Conservation (phyloP, 495 filamentous ascomycete species). For the Terfezia claveryi region DNA sequence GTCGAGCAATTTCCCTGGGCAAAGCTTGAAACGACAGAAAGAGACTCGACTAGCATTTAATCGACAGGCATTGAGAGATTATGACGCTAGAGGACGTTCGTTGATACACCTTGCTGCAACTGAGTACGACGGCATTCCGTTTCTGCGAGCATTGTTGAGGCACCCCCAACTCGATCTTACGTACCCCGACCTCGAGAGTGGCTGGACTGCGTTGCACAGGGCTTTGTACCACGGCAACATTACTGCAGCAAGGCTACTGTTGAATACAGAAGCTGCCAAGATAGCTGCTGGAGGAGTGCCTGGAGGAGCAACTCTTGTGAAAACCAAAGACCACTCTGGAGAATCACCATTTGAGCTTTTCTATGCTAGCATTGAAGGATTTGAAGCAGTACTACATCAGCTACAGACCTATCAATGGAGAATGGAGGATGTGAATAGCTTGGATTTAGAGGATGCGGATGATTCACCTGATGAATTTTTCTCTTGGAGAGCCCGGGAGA, state of each 20-base stretch:
- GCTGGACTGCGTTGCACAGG: slow-evolving; percentile 86
- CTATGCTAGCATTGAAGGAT: slow-evolving; percentile 50
- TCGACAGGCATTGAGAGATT: slow-evolving; percentile 32
- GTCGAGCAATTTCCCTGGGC: slow-evolving; percentile 1
- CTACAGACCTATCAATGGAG: background rate
- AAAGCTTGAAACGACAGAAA: background rate
- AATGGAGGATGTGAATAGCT: slow-evolving; percentile 11
- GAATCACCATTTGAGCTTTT: slow-evolving; percentile 88
- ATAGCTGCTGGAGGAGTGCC: slow-evolving; percentile 30
- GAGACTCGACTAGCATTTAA: background rate
- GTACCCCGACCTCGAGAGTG: slow-evolving; percentile 68
- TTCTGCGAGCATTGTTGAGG: slow-evolving; percentile 55
- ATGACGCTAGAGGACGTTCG: slow-evolving; percentile 66
- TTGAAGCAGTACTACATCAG: slow-evolving; percentile 15
- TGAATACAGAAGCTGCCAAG: slow-evolving; percentile 40
- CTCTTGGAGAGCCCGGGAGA: background rate
- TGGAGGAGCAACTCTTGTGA: slow-evolving; percentile 41
- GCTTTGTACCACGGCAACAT: slow-evolving; percentile 86
- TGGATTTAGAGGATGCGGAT: slow-evolving; percentile 23
- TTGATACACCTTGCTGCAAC: slow-evolving; percentile 65
- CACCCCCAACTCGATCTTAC: slow-evolving; percentile 73
- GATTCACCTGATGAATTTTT: slow-evolving; percentile 17
- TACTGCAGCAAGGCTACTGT: slow-evolving; percentile 56
- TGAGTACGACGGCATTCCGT: slow-evolving; percentile 39
- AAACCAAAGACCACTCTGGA: slow-evolving; percentile 86